These are phyloP conservation scores for Cenchrus purpureus DNA, from an alignment of 176 grass and related monocot species.

Conservation along the genomic window DNA sequence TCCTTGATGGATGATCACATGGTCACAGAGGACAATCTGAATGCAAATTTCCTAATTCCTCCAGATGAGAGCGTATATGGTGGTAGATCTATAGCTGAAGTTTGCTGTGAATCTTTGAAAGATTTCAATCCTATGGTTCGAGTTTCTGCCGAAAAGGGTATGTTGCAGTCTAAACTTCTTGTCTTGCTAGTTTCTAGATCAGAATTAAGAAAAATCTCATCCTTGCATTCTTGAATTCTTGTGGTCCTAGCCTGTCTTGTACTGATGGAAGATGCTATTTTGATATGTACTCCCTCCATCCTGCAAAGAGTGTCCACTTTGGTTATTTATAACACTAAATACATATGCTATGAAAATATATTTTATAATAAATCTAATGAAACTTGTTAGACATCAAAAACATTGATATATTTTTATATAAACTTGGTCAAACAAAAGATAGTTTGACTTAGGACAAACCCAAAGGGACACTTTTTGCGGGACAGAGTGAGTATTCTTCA, in stretches of 20 bases:
- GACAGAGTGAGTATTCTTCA: background rate
- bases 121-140: constrained; percentile 97
- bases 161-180: background rate
- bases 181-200: constrained; percentile 27
- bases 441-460: too few relatives aligned
- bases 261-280: background rate
- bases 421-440: too few relatives aligned
- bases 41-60: constrained; percentile 84
- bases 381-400: too few relatives aligned
- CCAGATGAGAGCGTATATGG: constrained; percentile 66
- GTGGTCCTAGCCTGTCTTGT: background rate
- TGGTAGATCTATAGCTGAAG: constrained; percentile 68
- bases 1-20: constrained; percentile 86
- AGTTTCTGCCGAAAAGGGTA: constrained; percentile 75
- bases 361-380: too few relatives aligned
- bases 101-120: constrained; percentile 76
- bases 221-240: background rate
- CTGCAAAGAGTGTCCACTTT: too few relatives aligned
- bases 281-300: background rate
- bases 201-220: background rate
- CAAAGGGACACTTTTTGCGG: too few relatives aligned
- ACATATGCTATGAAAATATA: too few relatives aligned
- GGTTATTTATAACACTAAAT: too few relatives aligned
- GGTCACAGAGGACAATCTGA: constrained; percentile 67
- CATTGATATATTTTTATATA: too few relatives aligned